Conservation (phyloP, 1,284 basidiomycete species). For the Neonothopanus nambi region DNA sequence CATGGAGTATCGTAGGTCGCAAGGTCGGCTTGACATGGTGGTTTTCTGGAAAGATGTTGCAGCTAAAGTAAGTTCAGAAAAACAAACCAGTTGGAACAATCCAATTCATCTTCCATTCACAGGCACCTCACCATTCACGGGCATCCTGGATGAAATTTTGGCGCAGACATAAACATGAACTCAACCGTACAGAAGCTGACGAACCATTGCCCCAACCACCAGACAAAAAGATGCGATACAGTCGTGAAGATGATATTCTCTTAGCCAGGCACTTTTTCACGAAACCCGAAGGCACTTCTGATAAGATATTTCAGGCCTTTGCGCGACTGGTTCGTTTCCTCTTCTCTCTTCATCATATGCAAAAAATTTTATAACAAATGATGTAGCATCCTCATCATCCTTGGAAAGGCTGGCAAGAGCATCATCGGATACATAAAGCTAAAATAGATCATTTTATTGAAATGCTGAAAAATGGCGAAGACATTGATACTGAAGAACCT, state of each 20-base stretch:
- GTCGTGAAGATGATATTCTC: constrained; percentile 70
- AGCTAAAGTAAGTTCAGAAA: constrained; percentile 48
- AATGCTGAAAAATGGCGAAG: constrained; percentile 56
- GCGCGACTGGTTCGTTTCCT: constrained; percentile 53
- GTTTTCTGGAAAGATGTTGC: constrained; percentile 85
- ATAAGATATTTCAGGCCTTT: constrained; percentile 78
- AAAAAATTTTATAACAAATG: not conserved
- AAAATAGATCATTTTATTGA: constrained; percentile 79
- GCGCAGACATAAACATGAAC: constrained; percentile 79
- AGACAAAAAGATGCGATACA: constrained; percentile 83
- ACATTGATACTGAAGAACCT: constrained; percentile 37
- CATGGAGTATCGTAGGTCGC: constrained; percentile 71
- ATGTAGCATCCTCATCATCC: constrained; percentile 77
- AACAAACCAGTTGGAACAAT: not conserved
- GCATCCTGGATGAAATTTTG: constrained; percentile 91
- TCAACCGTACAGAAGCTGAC: constrained; percentile 60
- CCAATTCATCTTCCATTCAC: not conserved
- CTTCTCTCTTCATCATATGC: constrained; percentile 1
- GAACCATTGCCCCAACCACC: constrained; percentile 72
- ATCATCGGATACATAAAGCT: constrained; percentile 79
- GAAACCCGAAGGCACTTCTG: constrained; percentile 74
- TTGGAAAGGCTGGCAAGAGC: constrained; percentile 89
- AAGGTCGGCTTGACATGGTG: constrained; percentile 76
- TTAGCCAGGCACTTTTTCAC: constrained; percentile 70
- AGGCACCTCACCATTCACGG: constrained; percentile 84